Evolutionary conservation across 495 filamentous ascomycete genomes (phyloP).

Genomic region (Penicillium fimorum): DNA sequence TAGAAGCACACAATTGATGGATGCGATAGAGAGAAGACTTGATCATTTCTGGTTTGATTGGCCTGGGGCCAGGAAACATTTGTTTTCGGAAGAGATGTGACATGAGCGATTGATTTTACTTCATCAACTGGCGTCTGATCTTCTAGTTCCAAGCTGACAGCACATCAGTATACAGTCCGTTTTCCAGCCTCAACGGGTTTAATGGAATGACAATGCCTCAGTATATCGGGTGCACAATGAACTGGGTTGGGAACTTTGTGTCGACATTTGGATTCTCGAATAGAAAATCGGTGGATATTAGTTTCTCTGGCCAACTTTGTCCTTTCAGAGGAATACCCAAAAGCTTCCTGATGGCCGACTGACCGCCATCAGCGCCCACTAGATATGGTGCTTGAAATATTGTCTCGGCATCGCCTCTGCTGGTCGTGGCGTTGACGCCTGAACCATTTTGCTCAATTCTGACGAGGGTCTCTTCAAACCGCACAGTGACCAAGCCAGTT

Average conservation of each 20-base stretch:
- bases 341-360: no score
- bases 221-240: background rate
- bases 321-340: background rate
- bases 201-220: background rate
- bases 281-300: background rate
- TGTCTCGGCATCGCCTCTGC: background rate
- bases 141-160: background rate
- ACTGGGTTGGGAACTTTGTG: background rate
- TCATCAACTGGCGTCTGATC: background rate
- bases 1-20: slow-evolving; percentile 10
- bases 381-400: background rate
- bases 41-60: slow-evolving; percentile 2
- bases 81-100: background rate
- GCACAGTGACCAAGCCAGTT: no score
- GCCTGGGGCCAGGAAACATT: slow-evolving; percentile 5
- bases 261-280: background rate
- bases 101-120: background rate
- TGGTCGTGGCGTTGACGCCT: background rate
- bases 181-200: background rate
- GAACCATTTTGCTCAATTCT: no score
- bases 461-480: no score
- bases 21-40: slow-evolving; percentile 3
- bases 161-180: background rate
- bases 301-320: background rate
- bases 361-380: no score